phyloP scores from a whole-genome alignment of 2,329 filamentous ascomycete genomes.

The Herpotrichia juniperi region DNA sequence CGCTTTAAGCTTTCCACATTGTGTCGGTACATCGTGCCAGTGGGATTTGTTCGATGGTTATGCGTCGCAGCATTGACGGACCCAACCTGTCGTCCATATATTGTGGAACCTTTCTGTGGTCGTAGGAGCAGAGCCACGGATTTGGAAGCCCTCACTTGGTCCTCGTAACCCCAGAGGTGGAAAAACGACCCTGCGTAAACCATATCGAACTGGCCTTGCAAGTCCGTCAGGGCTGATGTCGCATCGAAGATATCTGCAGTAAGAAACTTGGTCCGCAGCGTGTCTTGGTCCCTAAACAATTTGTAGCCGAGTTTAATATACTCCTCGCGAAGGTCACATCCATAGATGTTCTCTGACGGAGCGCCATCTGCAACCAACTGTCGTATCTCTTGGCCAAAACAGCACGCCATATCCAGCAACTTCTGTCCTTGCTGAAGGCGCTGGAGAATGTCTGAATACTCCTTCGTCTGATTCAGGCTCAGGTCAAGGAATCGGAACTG shows the following conservation, averaged over 20 bases:
- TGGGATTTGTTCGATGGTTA: slow-evolving; percentile 14
- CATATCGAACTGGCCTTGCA: slow-evolving; percentile 44
- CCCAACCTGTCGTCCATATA: slow-evolving; percentile 61
- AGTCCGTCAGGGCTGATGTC: slow-evolving; percentile 28
- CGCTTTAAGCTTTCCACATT: slow-evolving; percentile 39
- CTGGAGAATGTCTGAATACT: slow-evolving; percentile 33
- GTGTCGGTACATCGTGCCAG: slow-evolving; percentile 37
- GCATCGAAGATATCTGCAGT: slow-evolving; percentile 55
- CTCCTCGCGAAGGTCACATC: slow-evolving; percentile 44
- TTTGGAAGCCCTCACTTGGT: slow-evolving; percentile 39
- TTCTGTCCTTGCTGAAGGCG: slow-evolving; percentile 33
- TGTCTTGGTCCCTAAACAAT: slow-evolving; percentile 41
- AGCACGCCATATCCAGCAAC: slow-evolving; percentile 52
- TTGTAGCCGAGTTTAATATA: slow-evolving; percentile 62
- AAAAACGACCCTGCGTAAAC: slow-evolving; percentile 51
- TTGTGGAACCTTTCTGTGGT: slow-evolving; percentile 52
- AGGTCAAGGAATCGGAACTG: slow-evolving; percentile 39
- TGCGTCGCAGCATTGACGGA: slow-evolving; percentile 24
- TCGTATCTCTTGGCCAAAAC: slow-evolving; percentile 52
- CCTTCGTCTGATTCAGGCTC: slow-evolving; percentile 22
- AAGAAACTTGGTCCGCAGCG: slow-evolving; percentile 56
- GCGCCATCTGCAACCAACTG: slow-evolving; percentile 48
- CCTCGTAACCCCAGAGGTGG: slow-evolving; percentile 48
- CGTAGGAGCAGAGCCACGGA: slow-evolving; percentile 40
- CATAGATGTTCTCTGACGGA: slow-evolving; percentile 46